Evolutionary conservation across 2,329 filamentous ascomycete species (phyloP), one percentile per base, ranked within the genome.

Genomic region (Aureobasidium namibiae): DNA sequence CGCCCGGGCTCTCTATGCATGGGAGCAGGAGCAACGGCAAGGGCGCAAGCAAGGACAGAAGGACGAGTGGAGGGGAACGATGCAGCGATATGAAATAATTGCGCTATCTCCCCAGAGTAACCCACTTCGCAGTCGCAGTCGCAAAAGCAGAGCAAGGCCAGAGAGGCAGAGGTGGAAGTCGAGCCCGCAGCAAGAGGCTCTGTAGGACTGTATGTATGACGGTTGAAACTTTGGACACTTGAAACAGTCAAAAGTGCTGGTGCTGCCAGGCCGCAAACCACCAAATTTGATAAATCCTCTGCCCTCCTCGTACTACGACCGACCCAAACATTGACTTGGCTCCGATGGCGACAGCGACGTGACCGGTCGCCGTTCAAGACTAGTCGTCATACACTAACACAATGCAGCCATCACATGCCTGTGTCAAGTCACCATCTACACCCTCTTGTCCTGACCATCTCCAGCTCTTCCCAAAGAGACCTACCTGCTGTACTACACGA

Each of bases 11-110:
- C 46, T 52, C 38, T 33, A 53, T 60, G 58, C 58, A 60, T 60
- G 58, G 48, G 56, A 46, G 45, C 56, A 59, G 34, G 56, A 42
- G 42, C 24, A 56, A 39, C 39, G 39, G 39, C 52, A 45, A 56
- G 52, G 52, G 29, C 42, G 50, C 50, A 54, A 42, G 50, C 50
- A 54, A 54, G 38, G 24, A 42, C 33, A 38, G 36, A 54, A 24
- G 50, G 23, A 13, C 11, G 29, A 10, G 24, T 14, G 49, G 18
- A 52, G 9, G n/a, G 31, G 42, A 42, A 54, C 36, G 36, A 41
- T 41, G 38, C 50, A 21, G 23, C 38, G 36, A 54, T 54, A 54
- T 33, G 50, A n/a, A 26, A 54, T 31, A 42, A 33, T 42, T 41
- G 50, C 16, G 34, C 33, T 52, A 26, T 52, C 49, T 39, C 34